Evolutionary conservation across 306 rosid species (phyloP), one percentile per base, ranked within the genome.

Genomic region (Gastrolobium bilobum): DNA sequence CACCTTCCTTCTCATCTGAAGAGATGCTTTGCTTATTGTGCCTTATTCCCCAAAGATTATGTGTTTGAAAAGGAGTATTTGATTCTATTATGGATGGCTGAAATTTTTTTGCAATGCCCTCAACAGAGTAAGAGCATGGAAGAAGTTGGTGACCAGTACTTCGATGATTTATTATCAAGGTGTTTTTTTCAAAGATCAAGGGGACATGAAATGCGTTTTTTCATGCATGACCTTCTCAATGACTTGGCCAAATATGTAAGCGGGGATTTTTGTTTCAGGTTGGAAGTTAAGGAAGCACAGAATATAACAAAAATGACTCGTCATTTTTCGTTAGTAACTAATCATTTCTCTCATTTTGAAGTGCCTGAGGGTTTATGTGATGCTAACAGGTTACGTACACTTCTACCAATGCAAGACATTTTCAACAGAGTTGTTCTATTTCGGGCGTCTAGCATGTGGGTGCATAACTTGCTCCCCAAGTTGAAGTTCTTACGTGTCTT

Each of bases 131-230:
- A 4, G 29, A 15, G 37, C 8, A 5, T 20, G 2, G 50, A 66
- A 68, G 68, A 68, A 39, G 29, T 39, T 2, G 78, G 81, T 1
- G 15, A 51, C 2, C 33, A 33, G 3, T 34, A 52, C 10, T 82
- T 82, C 38, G 4, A 76, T 42, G 79, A 76, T 42, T 14, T 82
- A 7, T 29, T 60, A 4, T 42, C 29, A 0, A 69, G 82, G 31
- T 76, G 69, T 3, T 82, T 82, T 14, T 82, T 82, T 52, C 79
- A 77, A 52, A 57, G 29, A 47, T 29, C 65, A 9, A 46, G n/a
- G 2, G 0, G 1, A 42, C 0, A 51, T 0, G 0, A 2, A 4
- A 65, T 2, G 0, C 1, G 0, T 26, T 73, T 57, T 31, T 2
- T 65, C 4, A 73, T 81, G 80, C 63, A 54, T 7, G 78, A 73